Conservation (phyloP, 2,329 filamentous ascomycete species). For the Colletotrichum magnum region DNA sequence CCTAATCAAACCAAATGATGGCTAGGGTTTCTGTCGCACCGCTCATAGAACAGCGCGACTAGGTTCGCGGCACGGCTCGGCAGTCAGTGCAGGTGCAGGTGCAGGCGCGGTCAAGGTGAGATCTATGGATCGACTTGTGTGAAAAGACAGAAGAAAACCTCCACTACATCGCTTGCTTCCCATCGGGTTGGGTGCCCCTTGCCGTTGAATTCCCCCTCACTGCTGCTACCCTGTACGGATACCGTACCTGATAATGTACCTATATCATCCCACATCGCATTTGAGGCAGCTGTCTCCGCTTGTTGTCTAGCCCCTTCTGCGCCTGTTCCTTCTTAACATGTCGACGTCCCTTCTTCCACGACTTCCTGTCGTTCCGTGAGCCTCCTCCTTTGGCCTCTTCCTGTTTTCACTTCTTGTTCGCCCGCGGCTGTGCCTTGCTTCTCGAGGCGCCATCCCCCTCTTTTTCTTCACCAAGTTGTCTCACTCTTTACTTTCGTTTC, state of each 20-base stretch:
- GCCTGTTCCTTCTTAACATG: conserved; percentile 28
- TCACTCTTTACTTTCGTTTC: conserved; percentile 4
- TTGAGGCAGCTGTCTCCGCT: conserved; percentile 4
- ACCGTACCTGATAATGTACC: background rate
- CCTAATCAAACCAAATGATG: too few relatives aligned
- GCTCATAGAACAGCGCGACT: too few relatives aligned
- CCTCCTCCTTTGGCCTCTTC: conserved; percentile 31
- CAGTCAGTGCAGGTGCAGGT: too few relatives aligned
- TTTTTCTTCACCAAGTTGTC: conserved; percentile 1
- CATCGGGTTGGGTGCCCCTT: too few relatives aligned
- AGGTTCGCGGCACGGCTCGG: too few relatives aligned
- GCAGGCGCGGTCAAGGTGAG: too few relatives aligned
- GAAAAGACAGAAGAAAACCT: too few relatives aligned
- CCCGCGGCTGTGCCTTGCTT: conserved; percentile 8
- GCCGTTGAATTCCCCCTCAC: too few relatives aligned
- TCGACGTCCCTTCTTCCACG: conserved; percentile 26
- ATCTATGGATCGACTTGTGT: too few relatives aligned
- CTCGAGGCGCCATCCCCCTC: conserved; percentile 8
- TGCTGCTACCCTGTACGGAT: background rate
- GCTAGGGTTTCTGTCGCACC: too few relatives aligned
- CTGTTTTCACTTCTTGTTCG: conserved; percentile 16
- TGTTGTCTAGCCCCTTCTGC: conserved; percentile 12
- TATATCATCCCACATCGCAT: background rate
- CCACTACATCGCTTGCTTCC: too few relatives aligned
- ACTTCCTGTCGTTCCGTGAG: conserved; percentile 20